These are phyloP conservation scores for Saturnispora sekii DNA, from an alignment of 805 yeast species.

Conservation along the genomic window DNA sequence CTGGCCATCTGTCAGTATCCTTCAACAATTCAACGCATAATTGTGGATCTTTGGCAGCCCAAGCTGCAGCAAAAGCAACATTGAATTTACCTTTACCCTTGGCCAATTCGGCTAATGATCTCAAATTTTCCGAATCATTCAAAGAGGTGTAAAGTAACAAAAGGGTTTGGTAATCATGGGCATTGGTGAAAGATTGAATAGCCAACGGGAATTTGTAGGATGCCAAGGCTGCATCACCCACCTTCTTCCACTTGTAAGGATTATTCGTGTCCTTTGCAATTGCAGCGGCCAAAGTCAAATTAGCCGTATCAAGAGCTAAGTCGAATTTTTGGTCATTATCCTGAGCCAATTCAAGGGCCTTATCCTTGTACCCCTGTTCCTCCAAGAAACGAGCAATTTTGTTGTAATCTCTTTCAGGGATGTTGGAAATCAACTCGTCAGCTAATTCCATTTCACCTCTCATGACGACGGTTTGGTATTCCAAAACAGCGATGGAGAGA, in stretches of 20 bases:
- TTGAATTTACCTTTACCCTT: conserved; percentile 72
- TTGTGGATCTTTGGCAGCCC: conserved; percentile 69
- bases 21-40: conserved; percentile 57
- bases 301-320: conserved; percentile 68
- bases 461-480: conserved; percentile 90
- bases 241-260: conserved; percentile 77
- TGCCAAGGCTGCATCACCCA: conserved; percentile 79
- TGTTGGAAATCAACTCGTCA: conserved; percentile 50
- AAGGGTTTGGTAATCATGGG: conserved; percentile 74
- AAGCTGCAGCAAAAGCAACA: conserved; percentile 83
- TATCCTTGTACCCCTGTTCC: conserved; percentile 78
- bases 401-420: conserved; percentile 56
- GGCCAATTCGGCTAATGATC: conserved; percentile 56
- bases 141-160: conserved; percentile 75
- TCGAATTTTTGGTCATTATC: conserved; percentile 90
- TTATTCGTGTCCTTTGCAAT: conserved; percentile 45
- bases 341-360: conserved; percentile 73
- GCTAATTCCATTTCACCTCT: conserved; percentile 91
- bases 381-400: conserved; percentile 89
- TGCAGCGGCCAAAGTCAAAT: conserved; percentile 61
- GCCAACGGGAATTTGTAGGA: conserved; percentile 79
- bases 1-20: conserved; percentile 62
- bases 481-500: conserved; percentile 77
- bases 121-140: conserved; percentile 54
- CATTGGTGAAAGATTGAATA: conserved; percentile 64